Evolutionary conservation across 208 protist genomes (phyloP).

Genomic region (Leishmania aethiopica): DNA sequence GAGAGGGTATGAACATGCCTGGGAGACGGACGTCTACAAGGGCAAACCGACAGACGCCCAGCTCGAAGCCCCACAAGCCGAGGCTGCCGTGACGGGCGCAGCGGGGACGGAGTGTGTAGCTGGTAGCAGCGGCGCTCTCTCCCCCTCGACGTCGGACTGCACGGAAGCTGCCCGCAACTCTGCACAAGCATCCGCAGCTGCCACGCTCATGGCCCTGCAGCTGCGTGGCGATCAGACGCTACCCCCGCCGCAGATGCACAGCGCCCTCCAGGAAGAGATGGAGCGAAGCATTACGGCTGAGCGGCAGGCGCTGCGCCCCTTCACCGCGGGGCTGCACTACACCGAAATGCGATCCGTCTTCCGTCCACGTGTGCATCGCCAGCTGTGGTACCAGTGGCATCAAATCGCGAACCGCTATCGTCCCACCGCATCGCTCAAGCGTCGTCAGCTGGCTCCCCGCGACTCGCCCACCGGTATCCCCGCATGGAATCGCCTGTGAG

Average conservation of each 20-base stretch:
- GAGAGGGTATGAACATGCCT: conserved; percentile 79
- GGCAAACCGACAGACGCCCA: conserved; percentile 52
- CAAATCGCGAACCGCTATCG: conserved; percentile 89
- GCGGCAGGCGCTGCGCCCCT: conserved; percentile 51
- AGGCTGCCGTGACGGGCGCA: not conserved
- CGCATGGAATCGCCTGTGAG: conserved; percentile 84
- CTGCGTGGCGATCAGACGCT: conserved; percentile 75
- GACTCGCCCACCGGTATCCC: conserved; percentile 90
- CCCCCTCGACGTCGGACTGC: not conserved
- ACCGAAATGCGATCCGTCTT: conserved; percentile 86
- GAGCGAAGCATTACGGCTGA: conserved; percentile 53
- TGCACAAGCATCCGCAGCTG: conserved; percentile 35
- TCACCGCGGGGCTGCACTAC: conserved; percentile 76
- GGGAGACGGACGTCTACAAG: conserved; percentile 84
- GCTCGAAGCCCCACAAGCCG: conserved; percentile 28
- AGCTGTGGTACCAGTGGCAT: conserved; percentile 93
- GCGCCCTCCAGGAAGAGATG: conserved; percentile 56
- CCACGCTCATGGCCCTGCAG: conserved; percentile 58
- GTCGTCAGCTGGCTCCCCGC: conserved; percentile 80
- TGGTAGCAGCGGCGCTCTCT: not conserved
- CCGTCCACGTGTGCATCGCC: conserved; percentile 85
- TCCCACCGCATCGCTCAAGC: conserved; percentile 76
- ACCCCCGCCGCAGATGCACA: conserved; percentile 45
- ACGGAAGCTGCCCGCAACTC: conserved; percentile 10
- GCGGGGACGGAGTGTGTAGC: too few species aligned